Conservation (phyloP, 176 grass and related monocot genomes). For the Oryza nivara region DNA sequence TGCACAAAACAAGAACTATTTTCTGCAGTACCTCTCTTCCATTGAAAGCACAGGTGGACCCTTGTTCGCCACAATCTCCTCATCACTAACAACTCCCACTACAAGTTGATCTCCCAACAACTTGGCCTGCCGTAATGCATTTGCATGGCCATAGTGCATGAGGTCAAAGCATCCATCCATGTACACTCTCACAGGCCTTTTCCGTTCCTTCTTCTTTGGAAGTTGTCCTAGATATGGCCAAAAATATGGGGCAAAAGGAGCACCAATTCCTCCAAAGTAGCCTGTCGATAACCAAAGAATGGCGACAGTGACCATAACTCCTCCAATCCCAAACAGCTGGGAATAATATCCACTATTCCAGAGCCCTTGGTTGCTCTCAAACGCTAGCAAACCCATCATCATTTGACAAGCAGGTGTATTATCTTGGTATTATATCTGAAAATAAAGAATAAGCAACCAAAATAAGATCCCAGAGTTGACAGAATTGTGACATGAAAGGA, state of each 20-base stretch:
- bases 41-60: constrained; percentile 88
- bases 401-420: constrained; percentile 19
- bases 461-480: constrained; percentile 34
- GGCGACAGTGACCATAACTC: constrained; percentile 70
- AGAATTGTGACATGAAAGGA: constrained; percentile 2
- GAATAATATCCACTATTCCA: constrained; percentile 71
- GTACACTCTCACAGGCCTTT: constrained; percentile 82
- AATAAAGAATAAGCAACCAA: constrained; percentile 20
- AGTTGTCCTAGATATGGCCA: constrained; percentile 72
- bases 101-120: constrained; percentile 74
- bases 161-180: constrained; percentile 97
- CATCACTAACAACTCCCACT: constrained; percentile 86
- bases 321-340: constrained; percentile 77
- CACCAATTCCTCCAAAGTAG: constrained; percentile 75
- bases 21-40: constrained; percentile 72
- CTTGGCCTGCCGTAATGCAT: constrained; percentile 86
- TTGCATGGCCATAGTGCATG: constrained; percentile 92
- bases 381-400: constrained; percentile 66
- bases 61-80: constrained; percentile 91
- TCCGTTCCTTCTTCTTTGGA: constrained; percentile 58
- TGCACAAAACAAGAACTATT: constrained; percentile 14
- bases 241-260: constrained; percentile 66
- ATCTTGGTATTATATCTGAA: constrained; percentile 36
- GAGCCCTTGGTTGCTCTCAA: constrained; percentile 72
- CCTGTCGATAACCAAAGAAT: constrained; percentile 75